phyloP scores from a whole-genome alignment of 768 basidiomycete species.

The Russula brevipes region DNA sequence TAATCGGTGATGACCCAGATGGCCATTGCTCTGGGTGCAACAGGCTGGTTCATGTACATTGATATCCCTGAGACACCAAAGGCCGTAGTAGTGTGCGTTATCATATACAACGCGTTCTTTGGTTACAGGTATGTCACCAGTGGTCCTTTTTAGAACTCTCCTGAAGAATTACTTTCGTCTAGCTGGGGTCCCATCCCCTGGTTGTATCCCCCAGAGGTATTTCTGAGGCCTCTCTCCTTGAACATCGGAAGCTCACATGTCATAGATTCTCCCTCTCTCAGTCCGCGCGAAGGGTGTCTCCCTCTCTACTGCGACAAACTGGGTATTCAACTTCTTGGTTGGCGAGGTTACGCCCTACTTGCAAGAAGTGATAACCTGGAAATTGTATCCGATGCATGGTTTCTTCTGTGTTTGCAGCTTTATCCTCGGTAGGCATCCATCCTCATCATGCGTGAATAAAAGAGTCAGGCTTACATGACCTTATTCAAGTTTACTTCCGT shows the following conservation, averaged over 20 bases:
- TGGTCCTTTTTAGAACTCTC: not conserved
- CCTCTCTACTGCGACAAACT: slow-evolving; percentile 85
- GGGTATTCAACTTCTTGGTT: slow-evolving; percentile 82
- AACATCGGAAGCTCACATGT: slow-evolving; percentile 6
- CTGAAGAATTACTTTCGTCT: not conserved
- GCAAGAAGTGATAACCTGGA: slow-evolving; percentile 85
- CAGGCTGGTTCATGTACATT: slow-evolving; percentile 92
- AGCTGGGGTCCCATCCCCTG: slow-evolving; percentile 89
- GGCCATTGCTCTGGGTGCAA: slow-evolving; percentile 71
- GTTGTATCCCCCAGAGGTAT: slow-evolving; percentile 81
- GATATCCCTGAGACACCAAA: slow-evolving; percentile 81
- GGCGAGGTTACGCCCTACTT: slow-evolving; percentile 83
- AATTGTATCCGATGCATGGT: slow-evolving; percentile 92
- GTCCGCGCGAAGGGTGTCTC: slow-evolving; percentile 96
- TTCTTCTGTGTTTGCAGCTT: slow-evolving; percentile 89
- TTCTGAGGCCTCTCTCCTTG: slow-evolving; percentile 14
- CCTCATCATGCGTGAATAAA: slow-evolving; percentile 6
- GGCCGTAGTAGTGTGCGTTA: slow-evolving; percentile 83
- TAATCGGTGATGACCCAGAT: slow-evolving; percentile 45
- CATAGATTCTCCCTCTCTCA: slow-evolving; percentile 80
- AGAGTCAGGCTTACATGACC: slow-evolving; percentile 10
- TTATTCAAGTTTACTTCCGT: slow-evolving; percentile 65
- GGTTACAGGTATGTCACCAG: slow-evolving; percentile 60
- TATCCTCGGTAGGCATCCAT: slow-evolving; percentile 52
- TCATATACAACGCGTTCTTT: slow-evolving; percentile 91